Evolutionary conservation across 2,329 filamentous ascomycete genomes (phyloP), one percentile per base, ranked within the genome.

Genomic region (Aspergillus pseudoviridinutans): DNA sequence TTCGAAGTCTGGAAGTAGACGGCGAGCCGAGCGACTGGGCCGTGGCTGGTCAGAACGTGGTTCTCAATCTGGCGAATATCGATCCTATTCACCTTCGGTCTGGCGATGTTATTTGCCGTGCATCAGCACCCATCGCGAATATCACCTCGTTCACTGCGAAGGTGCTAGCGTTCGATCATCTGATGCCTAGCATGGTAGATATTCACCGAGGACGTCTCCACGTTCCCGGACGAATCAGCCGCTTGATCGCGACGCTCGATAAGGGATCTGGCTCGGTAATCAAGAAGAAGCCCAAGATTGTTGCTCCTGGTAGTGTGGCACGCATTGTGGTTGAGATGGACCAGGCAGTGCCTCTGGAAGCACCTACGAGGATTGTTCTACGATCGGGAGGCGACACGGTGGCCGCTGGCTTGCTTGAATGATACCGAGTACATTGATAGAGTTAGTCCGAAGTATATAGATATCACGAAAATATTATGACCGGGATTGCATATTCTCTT

Each of bases 161-260:
- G 74, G 86, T 94, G 10, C 82, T 97, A 56, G 91, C 92, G 0
- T 96, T 97, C 67, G 91, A 96, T 59, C 88, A 93, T 61, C 76
- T 99, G 17, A 88, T 92, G 75, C 93, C 93, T 0, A 94, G 93
- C 85, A 85, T 86, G 25, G 85, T 97, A 9, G 93, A 97, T 68
- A 86, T 99, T 8, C 92, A 97, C 72, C 82, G 91, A 22, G 94
- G 94, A 0, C 83, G 92, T 8, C 76, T 97, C 52, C 90, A 96
- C 71, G 86, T 87, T 0, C 82, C 90, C 0, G 94, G 90, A 0
- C 84, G 84, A 50, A 89, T 99, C 44, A 81, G 82, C 53, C 83
- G 85, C 60, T 81, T 97, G 62, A 76, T 88, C 8, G 90, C 89
- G 0, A 81, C 87, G 1, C 74, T 97, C 47, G 90, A 97, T 73